Base-by-base conservation (phyloP, 805 yeast genomes). In the Kodamaea hsintzibuensis region DNA sequence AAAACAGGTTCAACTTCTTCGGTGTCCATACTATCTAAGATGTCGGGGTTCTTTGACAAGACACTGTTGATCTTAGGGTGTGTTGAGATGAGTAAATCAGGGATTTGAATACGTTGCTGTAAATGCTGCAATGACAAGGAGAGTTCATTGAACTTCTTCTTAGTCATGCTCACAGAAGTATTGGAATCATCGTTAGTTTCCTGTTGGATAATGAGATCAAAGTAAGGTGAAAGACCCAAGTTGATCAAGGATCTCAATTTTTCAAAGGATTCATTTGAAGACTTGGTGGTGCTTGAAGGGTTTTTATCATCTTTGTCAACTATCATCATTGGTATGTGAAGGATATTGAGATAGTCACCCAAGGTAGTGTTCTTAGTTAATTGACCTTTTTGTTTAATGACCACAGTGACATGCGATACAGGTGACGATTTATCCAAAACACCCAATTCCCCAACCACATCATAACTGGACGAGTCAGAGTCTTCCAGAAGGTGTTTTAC, bases 211-310 rank as follows among this genome's bases (percentile, higher is more conserved):
- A 81, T 65, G 7, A 80, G 74, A 44, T 88, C 89, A 62, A 91
- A 86, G 58, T 85, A 83, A 0, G 95, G 89, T 0, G 83, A 76
- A 18, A 91, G 73, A 1, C 91, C 96, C 39, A 81, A 70, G 51
- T 79, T 80, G 18, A 91, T 67, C 25, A 92, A 68, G 0, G 83
- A 72, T 59, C 84, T 76, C n/a, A 91, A 62, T 25, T 77, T 74
- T 47, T 85, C 87, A 54, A 79, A 79, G 1, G 77, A 56, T 7
- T 63, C 69, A 54, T 57, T 58, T 50, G 54, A 22, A 14, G 59
- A 38, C 43, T 30, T 50, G 13, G 44, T 17, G 10, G 35, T 30
- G 8, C 13, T 30, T 30, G 35, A 8, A 13, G 44, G 9, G 54
- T 17, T 48, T 16, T 22, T 9, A 27, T 37, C 48, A 14, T 40